These are phyloP conservation scores for Aspergillus quadrilineatus DNA, from an alignment of 2,329 filamentous ascomycete species.

Conservation along the genomic window DNA sequence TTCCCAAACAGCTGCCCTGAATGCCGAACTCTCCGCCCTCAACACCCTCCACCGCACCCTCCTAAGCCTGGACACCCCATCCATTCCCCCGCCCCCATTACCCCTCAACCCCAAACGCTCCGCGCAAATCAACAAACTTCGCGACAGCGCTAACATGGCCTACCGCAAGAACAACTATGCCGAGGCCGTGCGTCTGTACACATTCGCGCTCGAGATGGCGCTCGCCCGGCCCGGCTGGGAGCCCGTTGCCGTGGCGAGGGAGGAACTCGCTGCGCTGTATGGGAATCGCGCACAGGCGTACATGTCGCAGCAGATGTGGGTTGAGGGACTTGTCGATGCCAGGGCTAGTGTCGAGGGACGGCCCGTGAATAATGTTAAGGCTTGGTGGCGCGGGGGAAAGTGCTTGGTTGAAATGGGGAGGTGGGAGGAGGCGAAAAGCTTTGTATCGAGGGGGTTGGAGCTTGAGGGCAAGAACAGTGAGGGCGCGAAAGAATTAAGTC, in stretches of 20 bases:
- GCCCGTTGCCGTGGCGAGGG: constrained; percentile 74
- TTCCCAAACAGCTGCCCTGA: constrained; percentile 52
- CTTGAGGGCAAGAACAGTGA: constrained; percentile 65
- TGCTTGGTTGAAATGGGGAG: constrained; percentile 90
- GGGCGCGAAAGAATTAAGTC: constrained; percentile 55
- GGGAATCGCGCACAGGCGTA: constrained; percentile 87
- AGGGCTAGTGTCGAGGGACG: constrained; percentile 86
- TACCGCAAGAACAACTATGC: constrained; percentile 74
- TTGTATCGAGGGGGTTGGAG: constrained; percentile 75
- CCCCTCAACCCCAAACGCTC: constrained; percentile 91
- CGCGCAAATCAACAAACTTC: constrained; percentile 84
- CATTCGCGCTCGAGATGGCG: constrained; percentile 87
- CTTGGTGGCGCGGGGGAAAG: constrained; percentile 84
- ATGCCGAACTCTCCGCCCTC: constrained; percentile 67
- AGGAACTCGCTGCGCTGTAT: constrained; percentile 78
- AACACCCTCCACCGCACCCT: constrained; percentile 76
- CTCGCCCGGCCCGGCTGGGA: constrained; percentile 82
- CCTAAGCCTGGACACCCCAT: constrained; percentile 60
- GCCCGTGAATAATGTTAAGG: constrained; percentile 84
- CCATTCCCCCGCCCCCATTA: constrained; percentile 78
- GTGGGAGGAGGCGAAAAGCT: constrained; percentile 75
- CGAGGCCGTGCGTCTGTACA: constrained; percentile 79
- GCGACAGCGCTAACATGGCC: constrained; percentile 78
- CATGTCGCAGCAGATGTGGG: constrained; percentile 79
- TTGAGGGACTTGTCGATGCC: constrained; percentile 82